phyloP scores from a whole-genome alignment of 805 yeast genomes.

The Barnettozyma botsteinii region DNA sequence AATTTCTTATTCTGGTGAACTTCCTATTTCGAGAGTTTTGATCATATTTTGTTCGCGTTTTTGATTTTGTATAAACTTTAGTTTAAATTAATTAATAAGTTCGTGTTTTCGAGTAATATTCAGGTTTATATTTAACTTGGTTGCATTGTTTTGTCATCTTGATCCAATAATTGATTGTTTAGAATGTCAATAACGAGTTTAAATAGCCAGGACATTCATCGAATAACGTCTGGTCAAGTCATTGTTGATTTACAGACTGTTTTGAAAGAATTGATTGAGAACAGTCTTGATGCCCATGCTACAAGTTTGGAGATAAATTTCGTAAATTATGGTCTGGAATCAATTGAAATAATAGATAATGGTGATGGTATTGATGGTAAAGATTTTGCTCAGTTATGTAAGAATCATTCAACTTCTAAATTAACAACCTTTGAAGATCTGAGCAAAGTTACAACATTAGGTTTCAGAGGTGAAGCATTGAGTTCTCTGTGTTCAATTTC shows the following conservation, averaged over 20 bases:
- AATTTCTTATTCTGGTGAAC: not conserved
- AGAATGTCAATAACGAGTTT: constrained; percentile 9
- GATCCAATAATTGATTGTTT: too few relatives aligned
- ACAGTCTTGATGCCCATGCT: constrained; percentile 76
- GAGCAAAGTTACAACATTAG: constrained; percentile 46
- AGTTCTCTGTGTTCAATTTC: constrained; percentile 61
- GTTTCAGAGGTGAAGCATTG: constrained; percentile 80
- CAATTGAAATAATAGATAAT: constrained; percentile 62
- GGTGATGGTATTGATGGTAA: constrained; percentile 55
- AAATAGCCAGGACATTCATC: constrained; percentile 48
- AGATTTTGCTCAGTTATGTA: constrained; percentile 50
- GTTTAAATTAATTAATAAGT: not conserved
- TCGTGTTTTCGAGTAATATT: not conserved
- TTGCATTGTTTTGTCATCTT: too few relatives aligned
- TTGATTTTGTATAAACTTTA: too few relatives aligned
- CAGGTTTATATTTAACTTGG: too few relatives aligned
- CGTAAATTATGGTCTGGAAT: constrained; percentile 65
- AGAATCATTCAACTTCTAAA: constrained; percentile 67
- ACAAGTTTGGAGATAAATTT: constrained; percentile 62
- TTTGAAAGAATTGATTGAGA: constrained; percentile 83
- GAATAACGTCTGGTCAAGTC: constrained; percentile 90
- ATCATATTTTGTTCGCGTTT: not conserved
- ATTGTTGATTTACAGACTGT: constrained; percentile 72
- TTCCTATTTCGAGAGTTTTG: not conserved
- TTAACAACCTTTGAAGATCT: constrained; percentile 51